Evolutionary conservation across 2,329 filamentous ascomycete genomes (phyloP).

Genomic region (Thelonectria rubi): DNA sequence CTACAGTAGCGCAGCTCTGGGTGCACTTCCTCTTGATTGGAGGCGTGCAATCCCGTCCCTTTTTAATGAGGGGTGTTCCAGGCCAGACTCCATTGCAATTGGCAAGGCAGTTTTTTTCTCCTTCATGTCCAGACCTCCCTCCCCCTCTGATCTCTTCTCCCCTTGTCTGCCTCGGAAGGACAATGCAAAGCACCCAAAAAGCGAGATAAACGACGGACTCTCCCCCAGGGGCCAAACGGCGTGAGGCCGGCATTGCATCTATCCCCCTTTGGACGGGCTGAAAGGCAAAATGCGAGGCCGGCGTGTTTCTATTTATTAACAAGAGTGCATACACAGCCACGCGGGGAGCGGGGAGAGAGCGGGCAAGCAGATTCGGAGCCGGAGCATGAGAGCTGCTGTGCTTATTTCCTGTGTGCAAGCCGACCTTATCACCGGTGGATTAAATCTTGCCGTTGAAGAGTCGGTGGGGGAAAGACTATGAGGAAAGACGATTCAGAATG

Average conservation of each 20-base stretch:
- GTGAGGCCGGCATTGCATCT: too few species aligned
- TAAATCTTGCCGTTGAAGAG: constrained; percentile 1
- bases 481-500: too few species aligned
- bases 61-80: constrained; percentile 18
- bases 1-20: constrained; percentile 6
- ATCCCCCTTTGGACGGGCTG: constrained; percentile 4
- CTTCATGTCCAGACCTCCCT: neutral
- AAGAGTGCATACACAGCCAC: neutral
- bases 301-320: constrained; percentile 39
- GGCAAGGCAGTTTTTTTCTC: constrained; percentile 19
- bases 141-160: neutral
- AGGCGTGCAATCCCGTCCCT: neutral
- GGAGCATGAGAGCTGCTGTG: constrained; percentile 15
- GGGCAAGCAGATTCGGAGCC: constrained; percentile 8
- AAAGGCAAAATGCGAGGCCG: too few species aligned
- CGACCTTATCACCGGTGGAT: constrained; percentile 14
- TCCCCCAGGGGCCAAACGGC: too few species aligned
- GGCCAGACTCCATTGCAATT: neutral
- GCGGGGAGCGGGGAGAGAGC: neutral
- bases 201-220: too few species aligned
- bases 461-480: neutral
- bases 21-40: constrained; percentile 2
- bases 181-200: too few species aligned
- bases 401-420: constrained; percentile 3
- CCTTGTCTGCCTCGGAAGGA: neutral